Evolutionary conservation across 202 grass and related monocot genomes (phyloP).

Genomic region (Tripidium arundinaceum): DNA sequence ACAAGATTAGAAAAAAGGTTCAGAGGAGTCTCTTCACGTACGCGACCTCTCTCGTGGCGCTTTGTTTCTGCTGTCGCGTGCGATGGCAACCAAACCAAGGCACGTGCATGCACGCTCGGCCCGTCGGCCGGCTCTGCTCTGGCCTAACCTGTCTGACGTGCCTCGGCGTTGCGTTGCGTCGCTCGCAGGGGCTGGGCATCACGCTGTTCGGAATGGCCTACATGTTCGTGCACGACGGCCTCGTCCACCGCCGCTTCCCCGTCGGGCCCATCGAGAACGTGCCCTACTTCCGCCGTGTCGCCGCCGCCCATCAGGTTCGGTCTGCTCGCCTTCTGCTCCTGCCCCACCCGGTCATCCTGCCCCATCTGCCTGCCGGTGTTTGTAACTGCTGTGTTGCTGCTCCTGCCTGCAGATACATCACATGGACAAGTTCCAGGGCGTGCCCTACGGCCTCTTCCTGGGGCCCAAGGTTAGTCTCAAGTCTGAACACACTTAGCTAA

Average conservation of each 20-base stretch:
- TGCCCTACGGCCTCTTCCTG: constrained; percentile 87
- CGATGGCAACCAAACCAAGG: too few species aligned
- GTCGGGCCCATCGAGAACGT: constrained; percentile 78
- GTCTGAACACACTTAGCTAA: too few species aligned
- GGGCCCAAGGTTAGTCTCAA: constrained; percentile 71
- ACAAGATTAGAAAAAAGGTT: too few species aligned
- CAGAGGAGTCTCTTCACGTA: neutral
- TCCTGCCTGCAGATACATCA: constrained; percentile 73
- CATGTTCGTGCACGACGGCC: constrained; percentile 94
- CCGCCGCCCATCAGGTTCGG: constrained; percentile 70
- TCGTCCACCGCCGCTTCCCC: constrained; percentile 79
- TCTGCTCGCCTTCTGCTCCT: too few species aligned
- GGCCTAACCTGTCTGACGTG: too few species aligned
- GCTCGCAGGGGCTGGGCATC: constrained; percentile 65
- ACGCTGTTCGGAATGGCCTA: constrained; percentile 95
- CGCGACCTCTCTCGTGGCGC: too few species aligned
- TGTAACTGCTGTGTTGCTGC: neutral
- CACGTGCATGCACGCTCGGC: neutral
- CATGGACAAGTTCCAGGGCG: constrained; percentile 85
- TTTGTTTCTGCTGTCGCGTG: too few species aligned
- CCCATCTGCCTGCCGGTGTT: too few species aligned
- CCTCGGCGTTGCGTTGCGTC: neutral
- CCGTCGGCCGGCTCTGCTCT: neutral
- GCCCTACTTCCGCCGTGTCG: constrained; percentile 80
- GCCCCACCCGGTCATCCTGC: too few species aligned